phyloP scores from a whole-genome alignment of 192 early-diverging fungal genomes.

The Mortierella alpina region DNA sequence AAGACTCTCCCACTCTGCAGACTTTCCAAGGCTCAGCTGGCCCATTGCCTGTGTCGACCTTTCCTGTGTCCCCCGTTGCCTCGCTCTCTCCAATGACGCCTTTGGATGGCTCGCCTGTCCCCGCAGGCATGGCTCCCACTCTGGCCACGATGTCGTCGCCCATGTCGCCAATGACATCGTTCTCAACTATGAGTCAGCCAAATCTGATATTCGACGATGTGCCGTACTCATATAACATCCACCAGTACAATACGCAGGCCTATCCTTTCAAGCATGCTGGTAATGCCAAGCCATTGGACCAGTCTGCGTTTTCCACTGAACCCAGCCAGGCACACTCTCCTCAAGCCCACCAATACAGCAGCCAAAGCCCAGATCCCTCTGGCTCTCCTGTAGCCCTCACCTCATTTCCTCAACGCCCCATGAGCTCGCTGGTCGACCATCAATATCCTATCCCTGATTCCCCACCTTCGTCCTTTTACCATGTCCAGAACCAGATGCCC shows the following conservation, averaged over 20 bases:
- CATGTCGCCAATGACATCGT: constrained; percentile 43
- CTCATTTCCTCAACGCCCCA: constrained; percentile 30
- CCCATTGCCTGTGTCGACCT: constrained; percentile 38
- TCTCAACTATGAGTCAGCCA: constrained; percentile 46
- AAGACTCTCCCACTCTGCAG: constrained; percentile 32
- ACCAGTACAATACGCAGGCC: constrained; percentile 31
- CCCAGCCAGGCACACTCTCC: constrained; percentile 25
- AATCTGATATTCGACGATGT: constrained; percentile 48
- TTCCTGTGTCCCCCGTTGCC: constrained; percentile 33
- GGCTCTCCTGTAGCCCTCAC: constrained; percentile 38
- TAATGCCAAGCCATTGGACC: constrained; percentile 50
- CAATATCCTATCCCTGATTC: constrained; percentile 29
- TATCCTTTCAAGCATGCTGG: constrained; percentile 55
- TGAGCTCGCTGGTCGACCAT: constrained; percentile 40
- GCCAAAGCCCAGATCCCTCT: constrained; percentile 49
- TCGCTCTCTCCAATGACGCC: constrained; percentile 31
- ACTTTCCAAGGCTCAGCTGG: constrained; percentile 29
- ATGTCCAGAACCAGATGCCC: constrained; percentile 37
- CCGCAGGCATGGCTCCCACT: constrained; percentile 37
- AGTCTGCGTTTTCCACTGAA: constrained; percentile 23
- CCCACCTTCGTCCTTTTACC: constrained; percentile 42
- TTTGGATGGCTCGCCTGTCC: constrained; percentile 34
- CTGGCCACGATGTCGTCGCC: constrained; percentile 49
- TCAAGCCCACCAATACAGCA: constrained; percentile 31
- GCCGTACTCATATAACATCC: constrained; percentile 38